Conservation (phyloP, 257 asterid genomes). For the Catharanthus roseus region DNA sequence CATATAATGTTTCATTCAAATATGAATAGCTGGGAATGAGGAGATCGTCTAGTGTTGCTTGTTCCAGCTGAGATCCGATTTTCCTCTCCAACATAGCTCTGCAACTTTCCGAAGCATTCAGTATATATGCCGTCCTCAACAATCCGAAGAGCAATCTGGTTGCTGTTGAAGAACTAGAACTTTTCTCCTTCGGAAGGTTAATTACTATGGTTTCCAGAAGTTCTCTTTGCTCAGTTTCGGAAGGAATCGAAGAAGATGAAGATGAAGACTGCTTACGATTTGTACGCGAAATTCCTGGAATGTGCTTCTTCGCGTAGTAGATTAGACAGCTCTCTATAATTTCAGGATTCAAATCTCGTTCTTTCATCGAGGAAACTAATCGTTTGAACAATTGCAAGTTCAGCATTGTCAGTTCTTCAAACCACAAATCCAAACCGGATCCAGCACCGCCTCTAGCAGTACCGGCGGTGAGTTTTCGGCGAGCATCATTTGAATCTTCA, state of each 20-base stretch:
- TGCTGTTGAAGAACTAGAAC: slow-evolving; percentile 33
- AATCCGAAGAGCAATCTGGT: slow-evolving; percentile 69
- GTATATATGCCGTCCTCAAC: slow-evolving; percentile 65
- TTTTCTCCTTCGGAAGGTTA: slow-evolving; percentile 54
- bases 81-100: slow-evolving; percentile 67
- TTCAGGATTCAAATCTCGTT: slow-evolving; percentile 55
- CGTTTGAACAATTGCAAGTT: slow-evolving; percentile 56
- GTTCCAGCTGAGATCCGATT: slow-evolving; percentile 78
- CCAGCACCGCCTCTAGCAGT: slow-evolving; percentile 15
- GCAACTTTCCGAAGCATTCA: slow-evolving; percentile 65
- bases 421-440: slow-evolving; percentile 51
- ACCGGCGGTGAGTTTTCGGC: slow-evolving; percentile 23
- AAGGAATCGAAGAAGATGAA: slow-evolving; percentile 36
- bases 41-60: slow-evolving; percentile 81
- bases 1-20: slow-evolving; percentile 83
- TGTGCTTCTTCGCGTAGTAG: slow-evolving; percentile 63
- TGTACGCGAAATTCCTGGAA: slow-evolving; percentile 79
- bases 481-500: slow-evolving; percentile 6
- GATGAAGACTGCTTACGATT: slow-evolving; percentile 48
- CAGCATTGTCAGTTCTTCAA: slow-evolving; percentile 63
- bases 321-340: slow-evolving; percentile 75
- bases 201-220: slow-evolving; percentile 64
- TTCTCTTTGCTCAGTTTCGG: slow-evolving; percentile 82
- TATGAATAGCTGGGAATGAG: slow-evolving; percentile 92
- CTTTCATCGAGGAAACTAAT: slow-evolving; percentile 58